A percentile compares a stretch with the other conserved stretches of the same genome.
These are phyloP conservation scores for Xylaria telfairii DNA, from an alignment of 495 filamentous ascomycete genomes.

Conservation along the genomic window DNA sequence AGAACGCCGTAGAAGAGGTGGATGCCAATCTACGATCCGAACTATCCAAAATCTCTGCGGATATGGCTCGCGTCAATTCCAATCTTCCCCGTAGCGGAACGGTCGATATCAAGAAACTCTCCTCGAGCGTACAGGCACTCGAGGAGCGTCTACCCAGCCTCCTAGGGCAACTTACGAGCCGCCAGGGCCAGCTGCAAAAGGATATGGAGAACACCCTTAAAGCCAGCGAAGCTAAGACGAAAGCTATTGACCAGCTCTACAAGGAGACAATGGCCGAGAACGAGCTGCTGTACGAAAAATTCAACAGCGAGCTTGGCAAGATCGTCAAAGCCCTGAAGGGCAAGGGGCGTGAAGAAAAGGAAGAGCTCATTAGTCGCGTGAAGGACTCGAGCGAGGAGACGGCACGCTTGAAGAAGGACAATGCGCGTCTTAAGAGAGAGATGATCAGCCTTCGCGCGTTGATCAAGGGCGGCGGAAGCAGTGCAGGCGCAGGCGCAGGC, in stretches of 20 bases:
- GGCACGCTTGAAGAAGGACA: constrained; percentile 78
- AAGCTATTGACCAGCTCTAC: constrained; percentile 86
- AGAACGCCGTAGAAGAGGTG: constrained; percentile 70
- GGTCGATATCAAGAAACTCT: constrained; percentile 55
- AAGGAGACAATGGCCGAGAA: constrained; percentile 91
- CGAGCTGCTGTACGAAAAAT: constrained; percentile 89
- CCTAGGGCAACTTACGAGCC: constrained; percentile 65
- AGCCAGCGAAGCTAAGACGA: constrained; percentile 76
- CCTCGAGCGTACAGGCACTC: constrained; percentile 63
- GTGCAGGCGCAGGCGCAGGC: constrained; percentile 30
- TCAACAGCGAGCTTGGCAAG: constrained; percentile 87
- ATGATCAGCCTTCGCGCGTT: constrained; percentile 55
- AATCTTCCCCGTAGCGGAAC: constrained; percentile 46
- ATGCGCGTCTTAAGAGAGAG: constrained; percentile 62
- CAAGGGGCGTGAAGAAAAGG: constrained; percentile 73
- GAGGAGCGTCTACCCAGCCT: constrained; percentile 68
- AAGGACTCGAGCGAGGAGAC: constrained; percentile 72
- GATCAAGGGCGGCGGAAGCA: constrained; percentile 44
- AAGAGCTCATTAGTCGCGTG: constrained; percentile 72
- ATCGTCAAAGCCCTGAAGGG: constrained; percentile 74
- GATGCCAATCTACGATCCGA: constrained; percentile 75
- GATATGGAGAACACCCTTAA: constrained; percentile 73
- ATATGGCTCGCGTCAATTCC: constrained; percentile 70
- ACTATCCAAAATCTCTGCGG: constrained; percentile 79
- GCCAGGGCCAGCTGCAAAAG: constrained; percentile 64